These are phyloP conservation scores for Ceratobasidium sp. DNA, from an alignment of 1,284 basidiomycete genomes.

Conservation along the genomic window DNA sequence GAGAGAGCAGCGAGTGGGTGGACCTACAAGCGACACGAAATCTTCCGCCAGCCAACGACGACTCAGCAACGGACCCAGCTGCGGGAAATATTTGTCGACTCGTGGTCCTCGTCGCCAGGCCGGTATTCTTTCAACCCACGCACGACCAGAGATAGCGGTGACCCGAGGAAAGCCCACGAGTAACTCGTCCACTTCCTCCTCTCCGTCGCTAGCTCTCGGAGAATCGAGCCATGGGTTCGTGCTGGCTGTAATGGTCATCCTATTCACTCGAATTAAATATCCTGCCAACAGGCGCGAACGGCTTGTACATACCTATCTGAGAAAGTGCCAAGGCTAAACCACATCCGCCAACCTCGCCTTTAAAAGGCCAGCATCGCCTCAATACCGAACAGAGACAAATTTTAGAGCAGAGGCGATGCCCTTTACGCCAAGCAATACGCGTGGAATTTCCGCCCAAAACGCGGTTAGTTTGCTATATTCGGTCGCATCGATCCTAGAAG, in stretches of 20 bases:
- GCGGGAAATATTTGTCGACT: neutral
- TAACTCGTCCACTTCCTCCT: neutral
- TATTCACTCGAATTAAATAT: neutral
- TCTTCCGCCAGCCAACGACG: slow-evolving; percentile 5
- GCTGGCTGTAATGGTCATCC: neutral
- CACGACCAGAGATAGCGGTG: neutral
- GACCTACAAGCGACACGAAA: slow-evolving; percentile 2
- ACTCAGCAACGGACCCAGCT: neutral
- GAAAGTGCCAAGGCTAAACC: too few species aligned
- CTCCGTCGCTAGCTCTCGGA: neutral
- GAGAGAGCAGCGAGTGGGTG: neutral
- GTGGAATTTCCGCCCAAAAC: too few species aligned
- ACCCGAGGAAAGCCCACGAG: neutral
- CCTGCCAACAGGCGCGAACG: neutral
- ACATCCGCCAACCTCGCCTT: too few species aligned
- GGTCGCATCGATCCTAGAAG: too few species aligned
- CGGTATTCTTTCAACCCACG: too few species aligned
- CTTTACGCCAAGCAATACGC: too few species aligned
- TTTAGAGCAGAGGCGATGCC: too few species aligned
- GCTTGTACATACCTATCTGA: neutral
- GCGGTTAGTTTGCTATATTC: too few species aligned
- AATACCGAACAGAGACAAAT: too few species aligned
- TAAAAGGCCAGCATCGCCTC: too few species aligned
- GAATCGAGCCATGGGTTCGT: neutral
- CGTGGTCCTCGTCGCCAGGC: neutral